Base-by-base conservation (phyloP, 768 basidiomycete genomes). In the Rhodotorula graminis region DNA sequence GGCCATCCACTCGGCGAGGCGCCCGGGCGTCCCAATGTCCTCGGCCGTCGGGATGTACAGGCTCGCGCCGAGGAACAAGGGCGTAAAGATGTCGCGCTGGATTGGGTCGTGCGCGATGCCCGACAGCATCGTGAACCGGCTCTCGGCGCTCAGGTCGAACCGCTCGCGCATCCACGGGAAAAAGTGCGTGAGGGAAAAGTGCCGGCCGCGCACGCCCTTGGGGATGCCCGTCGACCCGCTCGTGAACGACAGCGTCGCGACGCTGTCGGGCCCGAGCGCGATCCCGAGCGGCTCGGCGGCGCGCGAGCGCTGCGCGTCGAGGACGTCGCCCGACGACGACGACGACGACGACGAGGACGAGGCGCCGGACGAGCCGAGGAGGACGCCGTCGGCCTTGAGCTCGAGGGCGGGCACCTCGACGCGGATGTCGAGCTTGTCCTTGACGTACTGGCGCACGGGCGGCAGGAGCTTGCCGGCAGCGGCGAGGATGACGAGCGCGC, bases 41-140 rank as follows among this genome's bases (percentile, higher is more conserved):
- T 97, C 94, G 23, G 90, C 88, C 0, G 96, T 98, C 5, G 96
- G 96, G 19, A 99, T 92, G 78, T 97, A 92, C 1, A 99, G 86
- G 79, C 91, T 85, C 0, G 96, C 96, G 25, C 95, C 96, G 70
- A 99, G 89, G 86, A 98, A 99, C 18, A 99, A 85, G 2, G 96
- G 96, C 0, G 96, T 99, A 80, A 99, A 98, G 85, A 99, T 99
- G 79, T 99, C 96, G 76, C 96, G 87, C 80, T 99, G 96, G 76
- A 99, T 96, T 18, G 96, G 96, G 82, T 99, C 96, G 79, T 99
- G 96, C 21, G 96, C 96, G 66, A 99, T 99, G 29, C 96, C 96
- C 77, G 92, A 94, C 44, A 99, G 86, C 96, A 99, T 98, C 0
- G 96, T 98, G 79, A 96, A 99, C 81, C 88, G 91, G 73, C 90